phyloP scores from a whole-genome alignment of 208 protist species.

The Trypanosoma avium region DNA sequence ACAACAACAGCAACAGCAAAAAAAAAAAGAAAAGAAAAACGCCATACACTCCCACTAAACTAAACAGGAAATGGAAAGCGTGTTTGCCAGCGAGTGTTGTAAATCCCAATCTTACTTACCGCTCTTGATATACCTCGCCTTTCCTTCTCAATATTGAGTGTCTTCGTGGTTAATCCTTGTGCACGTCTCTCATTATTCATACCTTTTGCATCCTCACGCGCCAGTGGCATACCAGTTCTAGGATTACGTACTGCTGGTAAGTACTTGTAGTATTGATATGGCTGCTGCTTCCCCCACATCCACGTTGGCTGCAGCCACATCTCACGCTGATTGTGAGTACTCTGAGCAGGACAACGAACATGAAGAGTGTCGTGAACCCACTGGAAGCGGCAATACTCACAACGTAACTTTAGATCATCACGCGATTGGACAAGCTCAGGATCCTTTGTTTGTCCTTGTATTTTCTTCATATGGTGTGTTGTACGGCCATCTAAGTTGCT shows the following conservation, averaged over 20 bases:
- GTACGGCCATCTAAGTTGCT: slow-evolving; percentile 69
- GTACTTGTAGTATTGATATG: slow-evolving; percentile 86
- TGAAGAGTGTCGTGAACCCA: slow-evolving; percentile 83
- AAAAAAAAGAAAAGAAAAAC: too few species aligned
- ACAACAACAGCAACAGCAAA: too few species aligned
- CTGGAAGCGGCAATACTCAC: slow-evolving; percentile 71
- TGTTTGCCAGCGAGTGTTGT: slow-evolving; percentile 79
- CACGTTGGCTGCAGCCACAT: slow-evolving; percentile 85
- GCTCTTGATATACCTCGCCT: slow-evolving; percentile 65
- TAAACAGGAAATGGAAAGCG: slow-evolving; percentile 79
- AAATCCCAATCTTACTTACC: slow-evolving; percentile 66
- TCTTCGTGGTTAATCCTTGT: slow-evolving; percentile 77
- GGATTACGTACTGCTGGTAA: slow-evolving; percentile 74
- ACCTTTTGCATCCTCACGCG: slow-evolving; percentile 72
- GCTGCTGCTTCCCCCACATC: slow-evolving; percentile 87
- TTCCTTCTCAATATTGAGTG: slow-evolving; percentile 58
- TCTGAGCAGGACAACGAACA: slow-evolving; percentile 73
- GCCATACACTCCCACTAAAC: too few species aligned
- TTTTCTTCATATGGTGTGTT: slow-evolving; percentile 65
- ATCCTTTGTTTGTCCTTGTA: slow-evolving; percentile 59
- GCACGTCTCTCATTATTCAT: slow-evolving; percentile 87
- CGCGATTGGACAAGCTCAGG: slow-evolving; percentile 48
- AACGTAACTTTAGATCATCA: slow-evolving; percentile 72
- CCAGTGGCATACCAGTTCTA: slow-evolving; percentile 66
- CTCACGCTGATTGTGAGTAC: slow-evolving; percentile 77